phyloP scores from a whole-genome alignment of 2,329 filamentous ascomycete species.

The Aureobasidium uvarum region DNA sequence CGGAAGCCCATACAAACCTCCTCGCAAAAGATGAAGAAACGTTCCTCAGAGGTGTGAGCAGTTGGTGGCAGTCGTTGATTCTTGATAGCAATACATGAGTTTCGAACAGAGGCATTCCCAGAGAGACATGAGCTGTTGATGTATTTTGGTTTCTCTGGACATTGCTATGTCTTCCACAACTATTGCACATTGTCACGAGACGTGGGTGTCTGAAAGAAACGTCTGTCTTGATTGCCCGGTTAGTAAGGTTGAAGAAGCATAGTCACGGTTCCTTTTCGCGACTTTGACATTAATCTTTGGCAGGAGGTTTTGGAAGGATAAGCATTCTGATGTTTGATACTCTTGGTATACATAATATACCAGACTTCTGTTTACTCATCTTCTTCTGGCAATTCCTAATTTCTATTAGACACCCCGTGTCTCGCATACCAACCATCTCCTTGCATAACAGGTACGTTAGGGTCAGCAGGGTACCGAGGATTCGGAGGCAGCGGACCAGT shows the following conservation, averaged over 20 bases:
- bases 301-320: background rate
- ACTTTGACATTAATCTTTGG: background rate
- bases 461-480: background rate
- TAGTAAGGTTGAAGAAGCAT: background rate
- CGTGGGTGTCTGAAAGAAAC: background rate
- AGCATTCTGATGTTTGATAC: background rate
- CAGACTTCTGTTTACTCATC: background rate
- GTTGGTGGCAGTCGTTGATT: background rate
- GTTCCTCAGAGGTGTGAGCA: background rate
- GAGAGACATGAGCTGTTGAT: background rate
- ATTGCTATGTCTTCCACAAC: background rate
- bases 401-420: background rate
- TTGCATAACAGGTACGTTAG: background rate
- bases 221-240: background rate
- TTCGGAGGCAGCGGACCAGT: background rate
- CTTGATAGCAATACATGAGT: background rate
- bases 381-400: background rate
- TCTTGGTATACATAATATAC: background rate
- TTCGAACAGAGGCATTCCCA: background rate
- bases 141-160: background rate
- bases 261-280: background rate
- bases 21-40: background rate
- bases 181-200: background rate
- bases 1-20: background rate
- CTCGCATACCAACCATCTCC: background rate